Evolutionary conservation across 2,329 filamentous ascomycete species (phyloP).

Genomic region (Pseudocercospora ulei): DNA sequence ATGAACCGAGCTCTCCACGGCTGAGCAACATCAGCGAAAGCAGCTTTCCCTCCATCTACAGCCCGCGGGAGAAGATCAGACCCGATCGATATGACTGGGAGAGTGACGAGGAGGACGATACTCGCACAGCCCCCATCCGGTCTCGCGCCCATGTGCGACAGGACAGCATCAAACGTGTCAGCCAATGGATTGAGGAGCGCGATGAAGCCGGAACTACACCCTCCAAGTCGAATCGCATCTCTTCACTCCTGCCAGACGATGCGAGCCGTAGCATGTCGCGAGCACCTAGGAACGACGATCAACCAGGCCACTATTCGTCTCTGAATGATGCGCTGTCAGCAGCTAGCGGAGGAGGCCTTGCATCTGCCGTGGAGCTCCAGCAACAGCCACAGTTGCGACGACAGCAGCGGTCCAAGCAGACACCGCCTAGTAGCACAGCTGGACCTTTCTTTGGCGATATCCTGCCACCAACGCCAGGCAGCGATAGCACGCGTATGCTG

Average conservation of each 20-base stretch:
- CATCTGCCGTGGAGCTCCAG: constrained; percentile 9
- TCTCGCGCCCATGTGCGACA: constrained; percentile 22
- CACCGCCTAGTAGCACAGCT: constrained; percentile 18
- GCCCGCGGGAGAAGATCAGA: constrained; percentile 26
- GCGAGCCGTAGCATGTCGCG: constrained; percentile 11
- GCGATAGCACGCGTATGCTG: constrained; percentile 31
- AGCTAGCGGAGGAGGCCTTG: constrained; percentile 1
- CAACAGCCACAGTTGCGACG: constrained; percentile 11
- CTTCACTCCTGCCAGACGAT: constrained; percentile 19
- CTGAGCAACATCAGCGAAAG: constrained; percentile 35
- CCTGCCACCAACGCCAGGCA: constrained; percentile 33
- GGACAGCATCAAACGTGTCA: constrained; percentile 34
- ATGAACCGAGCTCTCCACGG: constrained; percentile 30
- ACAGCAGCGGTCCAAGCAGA: constrained; percentile 14
- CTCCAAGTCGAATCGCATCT: constrained; percentile 27
- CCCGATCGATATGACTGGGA: constrained; percentile 30
- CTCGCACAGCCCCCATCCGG: constrained; percentile 9
- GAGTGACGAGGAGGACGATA: constrained; percentile 19
- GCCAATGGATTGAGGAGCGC: constrained; percentile 33
- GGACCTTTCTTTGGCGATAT: constrained; percentile 27
- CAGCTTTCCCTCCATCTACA: constrained; percentile 35
- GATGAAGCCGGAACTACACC: constrained; percentile 27
- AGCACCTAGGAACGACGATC: constrained; percentile 12
- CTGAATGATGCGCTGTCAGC: constrained; percentile 21
- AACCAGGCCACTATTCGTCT: constrained; percentile 19